Conservation (phyloP, 2,329 filamentous ascomycete species). For the Colletotrichum agaves region DNA sequence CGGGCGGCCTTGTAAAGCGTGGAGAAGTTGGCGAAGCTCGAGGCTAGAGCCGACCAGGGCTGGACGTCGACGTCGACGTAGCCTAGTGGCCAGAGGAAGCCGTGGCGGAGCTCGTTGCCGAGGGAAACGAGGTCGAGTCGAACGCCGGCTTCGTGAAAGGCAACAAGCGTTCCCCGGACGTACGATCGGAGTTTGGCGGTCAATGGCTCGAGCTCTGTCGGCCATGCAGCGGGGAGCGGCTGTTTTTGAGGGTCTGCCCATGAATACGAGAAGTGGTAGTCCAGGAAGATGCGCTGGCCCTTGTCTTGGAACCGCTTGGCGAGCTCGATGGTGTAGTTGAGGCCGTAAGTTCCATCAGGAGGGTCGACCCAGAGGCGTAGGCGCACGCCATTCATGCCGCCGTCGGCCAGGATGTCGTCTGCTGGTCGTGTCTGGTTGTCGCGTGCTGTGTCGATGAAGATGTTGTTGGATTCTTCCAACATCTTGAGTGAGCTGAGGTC, state of each 20-base stretch:
- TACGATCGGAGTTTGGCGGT: constrained; percentile 46
- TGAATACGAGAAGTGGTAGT: constrained; percentile 46
- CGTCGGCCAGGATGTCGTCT: constrained; percentile 34
- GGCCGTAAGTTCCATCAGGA: constrained; percentile 32
- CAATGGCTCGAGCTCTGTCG: constrained; percentile 45
- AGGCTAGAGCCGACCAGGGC: constrained; percentile 43
- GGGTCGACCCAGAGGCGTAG: constrained; percentile 33
- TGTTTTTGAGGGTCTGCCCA: constrained; percentile 52
- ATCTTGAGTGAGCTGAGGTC: constrained; percentile 35
- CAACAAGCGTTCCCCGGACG: constrained; percentile 49
- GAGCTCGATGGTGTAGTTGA: constrained; percentile 42
- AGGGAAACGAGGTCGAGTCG: constrained; percentile 51
- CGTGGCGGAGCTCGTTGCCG: constrained; percentile 49
- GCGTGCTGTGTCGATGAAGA: constrained; percentile 32
- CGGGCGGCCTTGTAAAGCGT: constrained; percentile 42
- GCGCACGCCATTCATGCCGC: constrained; percentile 34
- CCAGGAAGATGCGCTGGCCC: constrained; percentile 50
- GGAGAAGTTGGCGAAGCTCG: constrained; percentile 46
- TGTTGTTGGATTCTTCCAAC: constrained; percentile 26
- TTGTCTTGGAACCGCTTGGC: constrained; percentile 48
- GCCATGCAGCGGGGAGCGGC: constrained; percentile 47
- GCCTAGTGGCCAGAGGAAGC: constrained; percentile 48
- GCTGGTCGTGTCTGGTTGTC: constrained; percentile 25
- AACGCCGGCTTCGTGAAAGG: constrained; percentile 51
- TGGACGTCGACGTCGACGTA: constrained; percentile 47